A percentile compares a stretch with the other conserved stretches of the same genome.
These are phyloP conservation scores for Gossypium australe DNA, from an alignment of 345 rosid species.

Conservation along the genomic window DNA sequence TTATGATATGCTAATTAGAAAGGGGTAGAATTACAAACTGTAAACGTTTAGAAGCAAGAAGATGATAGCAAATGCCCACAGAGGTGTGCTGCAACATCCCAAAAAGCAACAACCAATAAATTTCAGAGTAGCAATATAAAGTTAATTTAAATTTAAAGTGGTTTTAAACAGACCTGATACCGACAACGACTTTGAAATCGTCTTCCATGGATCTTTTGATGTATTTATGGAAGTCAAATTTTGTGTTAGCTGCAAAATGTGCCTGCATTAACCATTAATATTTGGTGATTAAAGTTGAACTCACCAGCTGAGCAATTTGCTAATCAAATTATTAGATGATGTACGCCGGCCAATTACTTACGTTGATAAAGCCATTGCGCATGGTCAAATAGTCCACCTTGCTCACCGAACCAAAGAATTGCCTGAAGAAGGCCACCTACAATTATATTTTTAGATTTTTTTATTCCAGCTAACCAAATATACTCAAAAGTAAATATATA, in stretches of 20 bases:
- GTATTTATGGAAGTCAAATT: slow-evolving; percentile 57
- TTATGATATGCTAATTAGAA: neutral
- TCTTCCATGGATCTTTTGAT: slow-evolving; percentile 61
- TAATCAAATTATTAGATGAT: neutral
- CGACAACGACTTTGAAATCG: slow-evolving; percentile 58
- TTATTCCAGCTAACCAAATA: neutral
- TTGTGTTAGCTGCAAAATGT: slow-evolving; percentile 41
- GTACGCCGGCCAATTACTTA: slow-evolving; percentile 13
- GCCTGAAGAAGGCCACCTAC: slow-evolving; percentile 57
- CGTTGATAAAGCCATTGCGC: slow-evolving; percentile 61
- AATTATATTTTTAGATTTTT: neutral
- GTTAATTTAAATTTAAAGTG: neutral
- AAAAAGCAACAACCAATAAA: neutral
- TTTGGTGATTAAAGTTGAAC: neutral
- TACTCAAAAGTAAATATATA: neutral
- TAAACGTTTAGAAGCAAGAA: slow-evolving; percentile 47
- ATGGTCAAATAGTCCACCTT: slow-evolving; percentile 57
- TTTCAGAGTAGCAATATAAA: neutral
- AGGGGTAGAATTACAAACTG: slow-evolving; percentile 21
- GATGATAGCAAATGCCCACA: slow-evolving; percentile 41
- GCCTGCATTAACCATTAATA: slow-evolving; percentile 29
- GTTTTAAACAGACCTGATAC: slow-evolving; percentile 33
- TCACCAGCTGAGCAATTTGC: neutral
- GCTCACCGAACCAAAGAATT: slow-evolving; percentile 46
- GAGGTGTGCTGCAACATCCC: slow-evolving; percentile 36